phyloP scores from a whole-genome alignment of 768 basidiomycete species.

The Leccinellum rugosiceps region DNA sequence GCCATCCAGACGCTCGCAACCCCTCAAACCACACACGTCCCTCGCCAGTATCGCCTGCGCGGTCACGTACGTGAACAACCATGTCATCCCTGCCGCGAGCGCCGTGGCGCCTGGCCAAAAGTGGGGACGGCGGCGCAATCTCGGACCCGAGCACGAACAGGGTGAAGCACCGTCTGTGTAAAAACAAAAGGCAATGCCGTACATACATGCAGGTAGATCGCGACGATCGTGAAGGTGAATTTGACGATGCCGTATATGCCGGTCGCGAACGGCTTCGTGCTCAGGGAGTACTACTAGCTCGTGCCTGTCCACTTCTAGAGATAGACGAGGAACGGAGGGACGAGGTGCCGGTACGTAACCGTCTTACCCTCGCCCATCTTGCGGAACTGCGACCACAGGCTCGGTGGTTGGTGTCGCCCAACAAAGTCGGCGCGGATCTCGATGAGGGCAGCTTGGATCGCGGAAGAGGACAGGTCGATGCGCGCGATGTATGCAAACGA shows the following conservation, averaged over 20 bases:
- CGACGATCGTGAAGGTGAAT: constrained; percentile 30
- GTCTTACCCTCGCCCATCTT: constrained; percentile 33
- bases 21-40: constrained; percentile 33
- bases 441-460: constrained; percentile 22
- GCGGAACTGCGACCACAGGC: constrained; percentile 24
- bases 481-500: constrained; percentile 31
- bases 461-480: constrained; percentile 21
- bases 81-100: constrained; percentile 31
- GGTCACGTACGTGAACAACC: constrained; percentile 37
- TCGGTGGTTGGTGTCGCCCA: constrained; percentile 10
- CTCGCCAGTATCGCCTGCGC: constrained; percentile 31
- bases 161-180: constrained; percentile 28
- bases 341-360: constrained; percentile 28
- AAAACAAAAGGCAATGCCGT: constrained; percentile 34
- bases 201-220: constrained; percentile 31
- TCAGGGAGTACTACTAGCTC: constrained; percentile 17
- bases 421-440: too few species aligned
- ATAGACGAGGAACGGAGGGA: constrained; percentile 32
- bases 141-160: constrained; percentile 34
- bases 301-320: constrained; percentile 40
- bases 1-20: constrained; percentile 29
- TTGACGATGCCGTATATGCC: constrained; percentile 44
- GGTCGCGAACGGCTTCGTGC: constrained; percentile 33
- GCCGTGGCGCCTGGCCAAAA: constrained; percentile 32
- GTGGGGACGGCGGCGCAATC: constrained; percentile 35